Conservation (phyloP, 495 filamentous ascomycete genomes). For the Podospora anserina region DNA sequence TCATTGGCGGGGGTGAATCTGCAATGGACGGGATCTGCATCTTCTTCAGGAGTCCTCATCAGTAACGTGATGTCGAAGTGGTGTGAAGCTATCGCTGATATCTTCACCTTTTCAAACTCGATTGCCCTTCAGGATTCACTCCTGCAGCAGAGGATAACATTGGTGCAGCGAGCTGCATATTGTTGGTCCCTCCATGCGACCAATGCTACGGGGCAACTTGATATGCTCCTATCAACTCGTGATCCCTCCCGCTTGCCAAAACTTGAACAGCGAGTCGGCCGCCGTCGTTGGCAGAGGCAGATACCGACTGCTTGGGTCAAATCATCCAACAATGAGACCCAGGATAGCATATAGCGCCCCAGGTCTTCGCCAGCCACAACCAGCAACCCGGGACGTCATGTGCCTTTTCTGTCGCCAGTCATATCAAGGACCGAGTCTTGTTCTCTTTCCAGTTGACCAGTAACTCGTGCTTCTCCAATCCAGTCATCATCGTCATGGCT, state of each 20-base stretch:
- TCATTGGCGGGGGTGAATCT: slow-evolving; percentile 37
- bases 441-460: neutral
- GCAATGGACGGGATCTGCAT: slow-evolving; percentile 32
- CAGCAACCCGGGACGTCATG: slow-evolving; percentile 11
- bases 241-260: neutral
- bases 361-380: slow-evolving; percentile 1
- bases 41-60: slow-evolving; percentile 34
- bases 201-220: neutral
- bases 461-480: neutral
- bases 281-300: neutral
- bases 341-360: neutral
- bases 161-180: neutral
- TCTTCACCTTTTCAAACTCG: slow-evolving; percentile 1
- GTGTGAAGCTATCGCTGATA: slow-evolving; percentile 38
- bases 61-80: slow-evolving; percentile 43
- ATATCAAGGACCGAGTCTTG: neutral
- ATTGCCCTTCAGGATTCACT: neutral
- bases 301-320: neutral
- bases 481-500: neutral
- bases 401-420: neutral
- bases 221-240: neutral
- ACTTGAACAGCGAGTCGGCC: neutral
- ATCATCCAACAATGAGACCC: slow-evolving; percentile 1
- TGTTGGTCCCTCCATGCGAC: neutral
- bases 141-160: neutral